Evolutionary conservation across 306 rosid genomes (phyloP).

Genomic region (Morella rubra): DNA sequence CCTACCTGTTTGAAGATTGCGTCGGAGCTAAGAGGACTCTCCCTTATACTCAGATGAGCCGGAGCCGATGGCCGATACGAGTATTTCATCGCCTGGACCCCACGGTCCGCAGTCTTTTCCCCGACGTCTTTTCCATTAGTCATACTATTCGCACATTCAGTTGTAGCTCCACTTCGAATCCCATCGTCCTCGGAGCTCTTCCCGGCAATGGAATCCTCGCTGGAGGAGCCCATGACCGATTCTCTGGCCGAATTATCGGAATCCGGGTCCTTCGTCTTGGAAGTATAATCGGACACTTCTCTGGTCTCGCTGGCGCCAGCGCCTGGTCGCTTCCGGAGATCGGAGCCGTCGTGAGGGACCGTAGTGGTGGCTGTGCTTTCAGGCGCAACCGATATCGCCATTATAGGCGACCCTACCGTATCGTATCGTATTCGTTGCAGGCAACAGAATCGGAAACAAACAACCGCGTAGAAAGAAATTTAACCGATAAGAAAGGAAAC

Average conservation of each 20-base stretch:
- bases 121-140: slow-evolving; percentile 17
- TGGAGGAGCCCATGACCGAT: slow-evolving; percentile 31
- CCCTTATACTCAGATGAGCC: slow-evolving; percentile 73
- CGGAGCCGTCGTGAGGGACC: slow-evolving; percentile 15
- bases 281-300: slow-evolving; percentile 32
- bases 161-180: slow-evolving; percentile 34
- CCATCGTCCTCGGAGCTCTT: slow-evolving; percentile 31
- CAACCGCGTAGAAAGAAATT: background rate
- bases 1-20: slow-evolving; percentile 80
- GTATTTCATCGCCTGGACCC: slow-evolving; percentile 37
- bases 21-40: slow-evolving; percentile 93
- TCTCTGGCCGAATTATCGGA: slow-evolving; percentile 32
- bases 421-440: background rate
- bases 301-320: slow-evolving; percentile 24
- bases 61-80: slow-evolving; percentile 70
- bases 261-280: slow-evolving; percentile 20
- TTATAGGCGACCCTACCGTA: slow-evolving; percentile 10
- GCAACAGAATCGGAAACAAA: too few relatives aligned
- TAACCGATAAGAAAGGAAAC: background rate
- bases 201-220: slow-evolving; percentile 29
- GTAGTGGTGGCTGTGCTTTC: slow-evolving; percentile 26
- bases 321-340: slow-evolving; percentile 47
- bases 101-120: slow-evolving; percentile 15
- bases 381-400: slow-evolving; percentile 57
- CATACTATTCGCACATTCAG: slow-evolving; percentile 16